Base-by-base conservation (phyloP, 2,329 filamentous ascomycete species). In the Alternaria metachromatica region DNA sequence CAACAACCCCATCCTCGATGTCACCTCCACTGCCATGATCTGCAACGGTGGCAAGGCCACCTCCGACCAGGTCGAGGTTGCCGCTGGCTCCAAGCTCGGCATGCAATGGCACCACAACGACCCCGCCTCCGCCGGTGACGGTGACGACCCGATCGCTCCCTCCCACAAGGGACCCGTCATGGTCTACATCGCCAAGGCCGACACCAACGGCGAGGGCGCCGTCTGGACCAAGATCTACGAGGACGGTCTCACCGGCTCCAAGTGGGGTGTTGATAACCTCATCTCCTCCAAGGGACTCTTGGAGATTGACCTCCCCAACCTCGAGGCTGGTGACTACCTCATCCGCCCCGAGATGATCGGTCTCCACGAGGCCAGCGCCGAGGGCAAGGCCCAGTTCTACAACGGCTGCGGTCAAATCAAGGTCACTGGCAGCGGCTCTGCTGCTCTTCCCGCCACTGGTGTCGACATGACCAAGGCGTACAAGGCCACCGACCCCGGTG, bases 141-240 rank as follows among this genome's bases (percentile, higher is more conserved):
- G 53, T 7, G 84, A 86, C 72, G 85, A 86, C 74, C 85, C 86
- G 75, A 85, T 87, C 51, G 85, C 81, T 67, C 63, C 72, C n/a
- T 84, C 82, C 48, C 85, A 87, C 81, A 78, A 81, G 77, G 85
- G 85, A 7, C 85, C 85, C 54, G 73, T 87, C 74, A 82, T 84
- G 72, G 85, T 84, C 65, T 87, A 84, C 74, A 82, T 87, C 64
- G 84, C 84, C 7, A 76, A 76, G 30, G 76, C 77, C 33, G 67
- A 74, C 18, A 74, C 73, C 59, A 81, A 83, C 58, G 84, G 84
- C 49, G 77, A 81, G 46, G 84, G 84, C 20, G 78, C 79, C 62
- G 84, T 85, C 73, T 87, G 84, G 85, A 80, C 83, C 63, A 83
- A 81, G 74, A 68, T 83, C 60, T 77, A 74, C n/a, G 76, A 82